Base-by-base conservation (phyloP, 768 basidiomycete species). In the Auriscalpium microsporum region DNA sequence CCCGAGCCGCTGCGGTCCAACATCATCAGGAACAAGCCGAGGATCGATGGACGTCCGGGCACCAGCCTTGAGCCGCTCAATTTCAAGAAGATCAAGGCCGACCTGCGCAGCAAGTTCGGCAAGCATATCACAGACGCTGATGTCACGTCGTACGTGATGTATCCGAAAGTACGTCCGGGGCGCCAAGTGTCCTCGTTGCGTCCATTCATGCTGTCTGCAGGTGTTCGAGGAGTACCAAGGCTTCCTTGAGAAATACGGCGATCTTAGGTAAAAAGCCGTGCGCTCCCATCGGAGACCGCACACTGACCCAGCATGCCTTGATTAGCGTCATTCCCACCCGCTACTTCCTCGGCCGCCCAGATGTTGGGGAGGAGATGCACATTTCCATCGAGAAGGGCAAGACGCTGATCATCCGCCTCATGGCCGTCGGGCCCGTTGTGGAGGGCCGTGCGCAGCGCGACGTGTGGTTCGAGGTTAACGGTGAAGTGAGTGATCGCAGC, bases 401-500 rank as follows among this genome's bases (percentile, higher is more conserved):
- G 79, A 96, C 90, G 53, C 79, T 99, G 57, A 94, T 97, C 69
- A 85, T 99, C 69, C 88, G 93, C 63, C 79, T 98, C 65, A 87
- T 99, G 81, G 96, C 96, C 33, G 80, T 94, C 49, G 94, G 95
- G 17, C 90, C 93, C 56, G 88, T 98, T 53, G 87, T 95, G 52
- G 86, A 93, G 69, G 88, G 88, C 38, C 87, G 83, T 63, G 92
- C 94, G 21, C 89, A 91, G 65, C 85, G 95, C 64, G 94, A 98
- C 69, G 92, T 95, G 56, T 96, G 95, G 90, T 95, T 97, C 68
- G 95, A 98, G 77, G 89, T 95, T 57, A 95, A 95, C 64, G 94
- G 94, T 72, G 92, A 95, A 78, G 90, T 89, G 66, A 66, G 73
- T 56, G 46, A 59, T 45, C 61, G 28, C 28, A 28, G 28, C 28